Evolutionary conservation across 768 basidiomycete genomes (phyloP).

Genomic region (Collybiopsis luxurians): DNA sequence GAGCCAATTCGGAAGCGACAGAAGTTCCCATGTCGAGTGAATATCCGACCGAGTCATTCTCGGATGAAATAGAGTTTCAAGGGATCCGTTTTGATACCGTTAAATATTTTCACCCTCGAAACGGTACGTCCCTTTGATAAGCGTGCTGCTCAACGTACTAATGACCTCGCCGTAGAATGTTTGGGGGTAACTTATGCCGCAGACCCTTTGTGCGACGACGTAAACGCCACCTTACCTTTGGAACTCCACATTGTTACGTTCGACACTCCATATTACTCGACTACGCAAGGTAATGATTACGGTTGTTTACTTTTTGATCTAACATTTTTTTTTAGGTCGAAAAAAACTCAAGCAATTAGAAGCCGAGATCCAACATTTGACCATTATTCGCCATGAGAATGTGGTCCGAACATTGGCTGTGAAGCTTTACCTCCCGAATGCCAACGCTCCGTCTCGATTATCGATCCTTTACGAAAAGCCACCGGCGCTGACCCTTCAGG

Average conservation of each 20-base stretch:
- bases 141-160: too few relatives aligned
- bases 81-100: constrained; percentile 63
- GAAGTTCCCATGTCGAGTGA: constrained; percentile 53
- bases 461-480: constrained; percentile 70
- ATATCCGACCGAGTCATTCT: constrained; percentile 61
- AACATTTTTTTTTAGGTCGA: constrained; percentile 34
- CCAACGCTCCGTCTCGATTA: constrained; percentile 49
- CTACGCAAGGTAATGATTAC: constrained; percentile 48
- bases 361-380: constrained; percentile 60
- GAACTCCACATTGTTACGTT: constrained; percentile 71
- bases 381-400: constrained; percentile 58
- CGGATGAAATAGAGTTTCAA: constrained; percentile 51
- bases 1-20: constrained; percentile 70
- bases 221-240: constrained; percentile 52
- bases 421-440: constrained; percentile 53
- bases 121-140: constrained; percentile 40
- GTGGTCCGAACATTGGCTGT: constrained; percentile 67
- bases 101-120: constrained; percentile 68
- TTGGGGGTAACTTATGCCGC: constrained; percentile 70
- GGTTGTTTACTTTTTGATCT: neutral
- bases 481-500: constrained; percentile 62
- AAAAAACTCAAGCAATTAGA: constrained; percentile 72
- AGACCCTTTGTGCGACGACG: constrained; percentile 71
- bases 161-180: constrained; percentile 37
- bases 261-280: constrained; percentile 64